Conservation (phyloP, 331 rosid genomes). For the Prunus yedoensis region DNA sequence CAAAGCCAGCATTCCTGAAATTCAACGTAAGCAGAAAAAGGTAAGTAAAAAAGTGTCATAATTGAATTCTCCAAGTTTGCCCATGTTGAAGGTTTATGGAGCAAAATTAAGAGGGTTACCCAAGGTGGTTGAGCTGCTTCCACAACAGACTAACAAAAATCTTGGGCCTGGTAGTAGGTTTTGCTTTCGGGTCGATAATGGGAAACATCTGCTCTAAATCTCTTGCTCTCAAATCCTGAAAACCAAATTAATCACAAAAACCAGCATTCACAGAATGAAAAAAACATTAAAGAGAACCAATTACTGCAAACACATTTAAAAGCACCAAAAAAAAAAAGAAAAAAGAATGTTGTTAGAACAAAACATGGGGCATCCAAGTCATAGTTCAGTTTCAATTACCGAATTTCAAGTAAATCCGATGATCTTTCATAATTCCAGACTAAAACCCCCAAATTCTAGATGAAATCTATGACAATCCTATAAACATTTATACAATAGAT, state of each 20-base stretch:
- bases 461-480: background rate
- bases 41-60: background rate
- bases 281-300: background rate
- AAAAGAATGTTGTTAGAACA: background rate
- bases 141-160: constrained; percentile 74
- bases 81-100: background rate
- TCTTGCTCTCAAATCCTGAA: constrained; percentile 50
- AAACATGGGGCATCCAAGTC: background rate
- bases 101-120: constrained; percentile 47
- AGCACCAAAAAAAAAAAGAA: too few species aligned
- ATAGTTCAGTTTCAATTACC: background rate
- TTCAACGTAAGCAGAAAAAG: constrained; percentile 11
- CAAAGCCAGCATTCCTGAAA: constrained; percentile 92
- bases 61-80: background rate
- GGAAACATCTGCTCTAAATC: constrained; percentile 72
- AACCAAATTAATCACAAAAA: background rate
- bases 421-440: background rate
- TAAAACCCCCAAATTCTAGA: background rate
- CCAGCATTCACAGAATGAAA: background rate
- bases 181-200: constrained; percentile 65
- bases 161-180: constrained; percentile 69
- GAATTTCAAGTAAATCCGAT: background rate
- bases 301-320: background rate
- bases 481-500: too few species aligned
- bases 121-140: constrained; percentile 94